These are phyloP conservation scores for Ambrosia hybrid DNA, from an alignment of 140 eudicot species.

Conservation along the genomic window DNA sequence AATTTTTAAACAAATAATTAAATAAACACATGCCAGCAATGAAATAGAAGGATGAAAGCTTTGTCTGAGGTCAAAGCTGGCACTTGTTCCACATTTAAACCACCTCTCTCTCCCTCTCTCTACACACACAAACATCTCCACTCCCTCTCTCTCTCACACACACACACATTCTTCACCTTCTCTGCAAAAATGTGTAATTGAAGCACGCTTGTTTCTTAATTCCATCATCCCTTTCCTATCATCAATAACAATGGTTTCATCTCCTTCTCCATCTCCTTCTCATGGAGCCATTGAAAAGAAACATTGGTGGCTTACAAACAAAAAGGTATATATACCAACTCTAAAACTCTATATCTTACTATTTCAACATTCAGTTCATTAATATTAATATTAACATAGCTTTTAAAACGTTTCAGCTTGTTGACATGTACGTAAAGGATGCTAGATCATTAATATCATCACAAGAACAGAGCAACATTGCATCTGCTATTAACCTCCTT, in stretches of 20 bases:
- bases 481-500: constrained; percentile 62
- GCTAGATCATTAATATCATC: constrained; percentile 66
- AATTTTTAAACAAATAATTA: neutral
- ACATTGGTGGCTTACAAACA: constrained; percentile 68
- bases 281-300: constrained; percentile 42
- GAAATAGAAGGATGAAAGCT: constrained; percentile 81
- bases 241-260: constrained; percentile 39
- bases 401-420: constrained; percentile 50
- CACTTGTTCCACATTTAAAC: constrained; percentile 38
- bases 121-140: neutral
- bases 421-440: constrained; percentile 71
- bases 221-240: constrained; percentile 1
- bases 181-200: constrained; percentile 14
- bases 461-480: constrained; percentile 59
- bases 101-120: constrained; percentile 26
- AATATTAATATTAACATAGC: neutral
- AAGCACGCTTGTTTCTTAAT: constrained; percentile 34
- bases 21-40: constrained; percentile 62
- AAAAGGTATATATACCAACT: constrained; percentile 43
- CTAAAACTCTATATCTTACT: neutral
- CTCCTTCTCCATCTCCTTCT: constrained; percentile 29
- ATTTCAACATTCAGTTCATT: neutral
- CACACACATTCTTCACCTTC: constrained; percentile 12
- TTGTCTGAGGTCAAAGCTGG: constrained; percentile 86
- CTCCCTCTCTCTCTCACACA: neutral